phyloP scores from a whole-genome alignment of 495 filamentous ascomycete genomes.

The Aspergillus saccharolyticus region DNA sequence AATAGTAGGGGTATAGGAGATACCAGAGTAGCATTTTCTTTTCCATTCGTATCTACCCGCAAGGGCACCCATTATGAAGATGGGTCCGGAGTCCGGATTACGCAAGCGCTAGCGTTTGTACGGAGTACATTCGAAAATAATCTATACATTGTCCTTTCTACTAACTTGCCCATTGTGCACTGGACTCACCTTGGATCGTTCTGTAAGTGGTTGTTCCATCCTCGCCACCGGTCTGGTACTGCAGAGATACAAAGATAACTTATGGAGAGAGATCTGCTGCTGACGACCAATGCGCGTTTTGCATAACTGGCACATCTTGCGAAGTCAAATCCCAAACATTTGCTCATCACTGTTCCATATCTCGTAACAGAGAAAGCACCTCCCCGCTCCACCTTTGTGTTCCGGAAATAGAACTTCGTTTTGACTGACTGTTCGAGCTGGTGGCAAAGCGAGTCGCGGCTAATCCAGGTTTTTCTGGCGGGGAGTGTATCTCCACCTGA shows the following conservation, averaged over 20 bases:
- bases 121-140: not conserved
- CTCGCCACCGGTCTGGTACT: too few relatives aligned
- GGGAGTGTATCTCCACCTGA: conserved; percentile 8
- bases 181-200: too few relatives aligned
- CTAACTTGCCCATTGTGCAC: too few relatives aligned
- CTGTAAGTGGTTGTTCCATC: too few relatives aligned
- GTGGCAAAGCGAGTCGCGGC: conserved; percentile 5
- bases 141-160: too few relatives aligned
- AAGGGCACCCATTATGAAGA: not conserved
- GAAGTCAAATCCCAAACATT: not conserved
- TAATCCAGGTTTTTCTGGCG: conserved; percentile 1
- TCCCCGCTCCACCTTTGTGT: not conserved
- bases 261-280: not conserved
- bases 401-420: conserved; percentile 10
- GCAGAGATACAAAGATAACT: too few relatives aligned
- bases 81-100: not conserved
- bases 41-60: not conserved
- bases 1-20: not conserved
- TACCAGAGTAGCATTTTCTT: not conserved
- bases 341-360: not conserved
- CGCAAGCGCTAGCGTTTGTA: not conserved
- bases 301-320: not conserved
- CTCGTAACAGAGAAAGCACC: not conserved
- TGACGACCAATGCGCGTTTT: not conserved
- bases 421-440: not conserved